Evolutionary conservation across 306 rosid genomes (phyloP), one percentile per base, ranked within the genome.

Genomic region (Acacia crassicarpa): DNA sequence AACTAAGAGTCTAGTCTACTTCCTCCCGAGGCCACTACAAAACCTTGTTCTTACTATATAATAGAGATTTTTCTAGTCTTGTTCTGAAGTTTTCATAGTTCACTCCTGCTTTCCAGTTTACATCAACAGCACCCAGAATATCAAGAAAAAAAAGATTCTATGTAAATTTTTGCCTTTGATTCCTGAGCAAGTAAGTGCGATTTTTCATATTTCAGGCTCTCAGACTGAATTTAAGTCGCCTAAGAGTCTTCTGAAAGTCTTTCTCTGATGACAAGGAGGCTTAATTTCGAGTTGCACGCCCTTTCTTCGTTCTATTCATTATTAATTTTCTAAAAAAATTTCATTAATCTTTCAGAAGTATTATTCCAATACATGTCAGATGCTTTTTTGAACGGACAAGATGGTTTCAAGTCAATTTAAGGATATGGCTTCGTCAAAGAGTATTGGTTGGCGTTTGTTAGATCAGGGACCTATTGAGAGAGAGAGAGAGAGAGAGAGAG

Each of bases 401-500:
- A 71, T 23, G 27, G 56, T 85, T 74, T 88, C 81, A 67, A 59
- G 80, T 83, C 81, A 67, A 59, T 80, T 83, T 74, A 86, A 72
- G 85, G 67, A 74, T 78, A 85, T 85, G 81, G 89, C 76, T 87
- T 78, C 88, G 53, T 85, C 76, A 46, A 67, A 63, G 84, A 87
- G 83, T 85, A 80, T 82, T 84, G 67, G 38, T 66, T 83, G 66
- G 77, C 68, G 81, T 53, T 59, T 46, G 20, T 62, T n/a, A 73
- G 56, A 43, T 70, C 61, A 68, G 72, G 79, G 81, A 82, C 77
- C 82, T 82, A 61, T 66, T 85, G 53, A 40, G 54, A 82, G 45
- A 30, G 51, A 23, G 58, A 56, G 17, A 46, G 17, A 14, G 53
- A 33, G 22, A 54, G 46, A 9, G n/a, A n/a, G n/a, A n/a, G n/a